A percentile compares a stretch with the other conserved stretches of the same genome.
Conservation (phyloP, 2,329 filamentous ascomycete species). For the Neonectria hederae region DNA sequence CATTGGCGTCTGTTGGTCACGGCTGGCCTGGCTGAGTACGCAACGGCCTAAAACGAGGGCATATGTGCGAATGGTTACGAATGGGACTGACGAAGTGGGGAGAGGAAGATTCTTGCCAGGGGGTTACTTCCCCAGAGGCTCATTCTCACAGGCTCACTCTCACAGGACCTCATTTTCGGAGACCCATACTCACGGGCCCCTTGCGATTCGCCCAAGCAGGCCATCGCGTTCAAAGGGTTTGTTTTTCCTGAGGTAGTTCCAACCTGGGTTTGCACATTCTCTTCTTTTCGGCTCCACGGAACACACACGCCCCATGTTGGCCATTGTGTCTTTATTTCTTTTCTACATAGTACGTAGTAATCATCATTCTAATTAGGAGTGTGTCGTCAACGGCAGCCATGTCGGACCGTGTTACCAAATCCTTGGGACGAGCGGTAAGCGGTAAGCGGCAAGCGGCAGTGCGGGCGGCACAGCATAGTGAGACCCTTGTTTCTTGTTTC, state of each 20-base stretch:
- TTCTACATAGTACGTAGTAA: no score
- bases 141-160: slow-evolving; percentile 1
- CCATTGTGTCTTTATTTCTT: no score
- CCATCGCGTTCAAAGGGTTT: slow-evolving; percentile 6
- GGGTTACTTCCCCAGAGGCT: background rate
- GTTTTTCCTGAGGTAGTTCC: slow-evolving; percentile 38
- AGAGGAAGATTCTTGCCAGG: background rate
- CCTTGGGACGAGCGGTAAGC: slow-evolving; percentile 25
- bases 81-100: background rate
- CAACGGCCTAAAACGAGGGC: slow-evolving; percentile 2
- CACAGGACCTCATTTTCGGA: background rate
- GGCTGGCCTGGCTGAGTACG: background rate
- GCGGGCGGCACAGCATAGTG: background rate
- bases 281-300: slow-evolving; percentile 16
- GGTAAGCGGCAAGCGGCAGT: background rate
- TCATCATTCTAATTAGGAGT: no score
- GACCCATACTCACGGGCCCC: slow-evolving; percentile 20
- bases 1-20: slow-evolving; percentile 10
- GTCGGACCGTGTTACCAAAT: slow-evolving; percentile 26
- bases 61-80: background rate
- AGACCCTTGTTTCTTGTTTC: background rate
- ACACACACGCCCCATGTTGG: slow-evolving; percentile 2
- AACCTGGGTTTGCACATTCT: slow-evolving; percentile 32
- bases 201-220: slow-evolving; percentile 20
- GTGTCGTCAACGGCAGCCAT: slow-evolving; percentile 34